phyloP scores from a whole-genome alignment of 768 basidiomycete genomes.

The Tulasnella sp. region DNA sequence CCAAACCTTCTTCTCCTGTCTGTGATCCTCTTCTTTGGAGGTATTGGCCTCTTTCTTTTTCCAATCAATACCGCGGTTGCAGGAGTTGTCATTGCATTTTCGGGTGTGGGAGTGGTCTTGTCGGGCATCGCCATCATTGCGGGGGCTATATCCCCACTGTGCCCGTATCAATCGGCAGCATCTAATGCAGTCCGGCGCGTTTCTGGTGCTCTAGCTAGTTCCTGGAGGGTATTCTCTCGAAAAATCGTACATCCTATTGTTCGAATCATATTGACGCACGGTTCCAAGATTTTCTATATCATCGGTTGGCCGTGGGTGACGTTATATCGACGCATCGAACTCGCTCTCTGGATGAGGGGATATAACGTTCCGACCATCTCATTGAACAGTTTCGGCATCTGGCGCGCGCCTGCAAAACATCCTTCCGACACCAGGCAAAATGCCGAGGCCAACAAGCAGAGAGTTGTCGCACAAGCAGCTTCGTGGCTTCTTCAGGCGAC shows the following conservation, averaged over 20 bases:
- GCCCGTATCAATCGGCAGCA: constrained; percentile 9
- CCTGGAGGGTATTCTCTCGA: neutral
- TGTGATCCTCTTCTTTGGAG: neutral
- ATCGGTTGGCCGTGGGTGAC: too few relatives aligned
- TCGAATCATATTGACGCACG: too few relatives aligned
- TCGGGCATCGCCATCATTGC: neutral
- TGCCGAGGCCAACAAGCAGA: neutral
- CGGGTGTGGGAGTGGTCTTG: neutral
- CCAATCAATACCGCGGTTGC: constrained; percentile 15
- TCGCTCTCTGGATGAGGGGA: too few relatives aligned
- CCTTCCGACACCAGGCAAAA: neutral
- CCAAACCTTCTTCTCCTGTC: constrained; percentile 3
- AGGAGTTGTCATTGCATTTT: constrained; percentile 5
- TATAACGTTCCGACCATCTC: too few relatives aligned
- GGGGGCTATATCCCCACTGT: neutral
- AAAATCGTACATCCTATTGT: neutral
- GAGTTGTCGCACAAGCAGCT: neutral
- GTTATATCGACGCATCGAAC: too few relatives aligned
- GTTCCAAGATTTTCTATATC: too few relatives aligned
- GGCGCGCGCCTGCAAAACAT: too few relatives aligned
- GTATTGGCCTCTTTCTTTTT: neutral
- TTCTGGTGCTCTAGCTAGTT: too few relatives aligned
- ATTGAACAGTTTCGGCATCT: too few relatives aligned
- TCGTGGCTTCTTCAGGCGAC: neutral
- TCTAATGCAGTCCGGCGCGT: neutral